Base-by-base conservation (phyloP, 2,329 filamentous ascomycete species). In the Fusarium euwallaceae region DNA sequence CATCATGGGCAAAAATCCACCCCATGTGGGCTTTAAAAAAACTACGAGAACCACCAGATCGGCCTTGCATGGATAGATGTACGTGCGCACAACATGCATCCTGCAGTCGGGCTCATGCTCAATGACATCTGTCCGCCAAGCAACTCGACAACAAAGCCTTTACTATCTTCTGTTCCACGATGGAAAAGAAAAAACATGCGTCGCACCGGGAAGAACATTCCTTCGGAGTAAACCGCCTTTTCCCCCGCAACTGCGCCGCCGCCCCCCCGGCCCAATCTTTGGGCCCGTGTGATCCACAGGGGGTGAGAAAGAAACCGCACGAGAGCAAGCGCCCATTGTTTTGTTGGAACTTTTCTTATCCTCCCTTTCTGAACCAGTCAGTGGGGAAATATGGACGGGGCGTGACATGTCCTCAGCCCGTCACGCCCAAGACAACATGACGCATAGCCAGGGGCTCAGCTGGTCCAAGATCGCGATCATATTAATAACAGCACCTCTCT, bases 391-490 rank as follows among this genome's bases (percentile, higher is more conserved):
- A 32, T 53, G 48, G 10, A 58, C 37, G 16, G 16, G 60, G 56
- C 67, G 61, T 61, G 60, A 69, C 61, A 74, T 72, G 71, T 69
- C 64, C 60, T 39, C 58, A 63, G 64, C 24, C 62, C 61, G 64
- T 74, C 71, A 74, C 71, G 68, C 56, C 43, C 27, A 65, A 48
- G 51, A 32, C 59, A 74, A 34, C 51, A 69, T 74, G 71, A 74
- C 71, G 55, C 71, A 64, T 22, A 48, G 43, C 34, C 63, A 64
- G 51, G 32, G 22, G 61, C 64, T 74, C 71, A 74, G 48, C 71
- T 74, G 71, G 61, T 34, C 68, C 45, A 43, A 72, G 51, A 74
- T 74, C 64, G 64, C 67, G 64, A 74, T 74, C 56, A 43, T 62
- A 45, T 64, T 74, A 48, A 72, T 41, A 27, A 65, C 27, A 56